Percentiles rank a stretch among this genome's conserved stretches.
phyloP scores from a whole-genome alignment of 805 yeast genomes.

The Helenozyma baotianmanensis region DNA sequence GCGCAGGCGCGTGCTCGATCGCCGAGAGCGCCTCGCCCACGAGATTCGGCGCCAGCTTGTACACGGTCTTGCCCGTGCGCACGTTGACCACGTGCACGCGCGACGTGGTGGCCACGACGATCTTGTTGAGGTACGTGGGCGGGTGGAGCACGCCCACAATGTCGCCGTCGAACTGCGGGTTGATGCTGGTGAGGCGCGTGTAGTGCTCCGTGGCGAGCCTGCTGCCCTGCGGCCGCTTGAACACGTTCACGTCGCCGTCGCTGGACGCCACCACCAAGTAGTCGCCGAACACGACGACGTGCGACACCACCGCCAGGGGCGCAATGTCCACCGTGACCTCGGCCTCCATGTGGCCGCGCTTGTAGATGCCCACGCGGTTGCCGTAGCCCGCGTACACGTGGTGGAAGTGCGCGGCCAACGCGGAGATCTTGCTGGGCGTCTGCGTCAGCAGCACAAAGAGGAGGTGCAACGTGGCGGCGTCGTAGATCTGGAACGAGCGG shows the following conservation, averaged over 20 bases:
- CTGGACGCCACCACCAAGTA: conserved; percentile 54
- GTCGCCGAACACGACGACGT: conserved; percentile 70
- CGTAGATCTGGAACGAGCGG: conserved; percentile 84
- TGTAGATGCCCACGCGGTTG: conserved; percentile 67
- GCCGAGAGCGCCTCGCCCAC: conserved; percentile 56
- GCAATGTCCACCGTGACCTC: conserved; percentile 8
- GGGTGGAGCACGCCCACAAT: conserved; percentile 72
- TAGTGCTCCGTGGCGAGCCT: conserved; percentile 61
- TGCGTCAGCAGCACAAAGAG: conserved; percentile 81
- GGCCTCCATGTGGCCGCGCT: conserved; percentile 67
- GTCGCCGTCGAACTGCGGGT: conserved; percentile 61
- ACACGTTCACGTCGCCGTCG: conserved; percentile 46
- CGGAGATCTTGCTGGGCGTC: conserved; percentile 64
- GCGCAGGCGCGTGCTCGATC: conserved; percentile 80
- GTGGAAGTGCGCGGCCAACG: conserved; percentile 77
- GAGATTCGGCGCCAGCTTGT: conserved; percentile 43
- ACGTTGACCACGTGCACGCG: conserved; percentile 64
- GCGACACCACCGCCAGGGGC: conserved; percentile 36
- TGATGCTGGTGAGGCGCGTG: conserved; percentile 51
- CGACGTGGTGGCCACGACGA: conserved; percentile 73
- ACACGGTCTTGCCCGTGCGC: conserved; percentile 70
- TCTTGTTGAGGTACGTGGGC: conserved; percentile 87
- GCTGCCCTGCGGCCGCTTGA: conserved; percentile 41
- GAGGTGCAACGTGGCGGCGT: conserved; percentile 79
- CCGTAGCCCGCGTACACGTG: conserved; percentile 76